Conservation (phyloP, 2,329 filamentous ascomycete genomes). For the Beauveria bassiana region DNA sequence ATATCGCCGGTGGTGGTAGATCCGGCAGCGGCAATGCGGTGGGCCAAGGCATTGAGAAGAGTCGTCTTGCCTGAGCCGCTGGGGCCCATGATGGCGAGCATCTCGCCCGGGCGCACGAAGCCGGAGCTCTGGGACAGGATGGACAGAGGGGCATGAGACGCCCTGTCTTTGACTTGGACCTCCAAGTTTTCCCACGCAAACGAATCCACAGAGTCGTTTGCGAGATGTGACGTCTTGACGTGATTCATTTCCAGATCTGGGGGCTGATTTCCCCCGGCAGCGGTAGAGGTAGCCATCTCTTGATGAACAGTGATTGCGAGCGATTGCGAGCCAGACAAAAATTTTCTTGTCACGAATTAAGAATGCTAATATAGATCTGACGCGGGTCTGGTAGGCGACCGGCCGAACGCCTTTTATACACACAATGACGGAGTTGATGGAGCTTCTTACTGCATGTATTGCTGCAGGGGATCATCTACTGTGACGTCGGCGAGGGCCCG, state of each 20-base stretch:
- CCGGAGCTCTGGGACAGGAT: constrained; percentile 15
- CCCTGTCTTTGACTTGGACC: constrained; percentile 62
- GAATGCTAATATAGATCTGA: not conserved
- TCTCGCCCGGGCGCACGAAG: constrained; percentile 45
- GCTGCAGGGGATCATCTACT: not conserved
- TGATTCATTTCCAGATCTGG: constrained; percentile 10
- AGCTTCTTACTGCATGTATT: not conserved
- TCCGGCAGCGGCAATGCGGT: constrained; percentile 39
- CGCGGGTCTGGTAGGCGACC: not conserved
- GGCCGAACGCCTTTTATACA: not conserved
- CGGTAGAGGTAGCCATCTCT: not conserved
- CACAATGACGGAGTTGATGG: not conserved
- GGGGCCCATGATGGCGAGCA: constrained; percentile 77
- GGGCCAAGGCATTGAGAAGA: constrained; percentile 70
- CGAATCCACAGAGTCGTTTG: constrained; percentile 53
- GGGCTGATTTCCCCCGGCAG: not conserved
- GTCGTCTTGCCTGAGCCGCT: constrained; percentile 72
- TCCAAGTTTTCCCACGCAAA: constrained; percentile 59
- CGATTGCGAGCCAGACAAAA: no score
- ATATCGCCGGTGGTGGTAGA: constrained; percentile 41
- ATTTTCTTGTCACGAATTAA: not conserved
- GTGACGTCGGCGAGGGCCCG: not conserved
- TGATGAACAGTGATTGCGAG: not conserved
- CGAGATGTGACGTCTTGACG: constrained; percentile 36
- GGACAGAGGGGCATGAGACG: constrained; percentile 18